Conservation (phyloP, 306 rosid species). For the Sicyos edulis region DNA sequence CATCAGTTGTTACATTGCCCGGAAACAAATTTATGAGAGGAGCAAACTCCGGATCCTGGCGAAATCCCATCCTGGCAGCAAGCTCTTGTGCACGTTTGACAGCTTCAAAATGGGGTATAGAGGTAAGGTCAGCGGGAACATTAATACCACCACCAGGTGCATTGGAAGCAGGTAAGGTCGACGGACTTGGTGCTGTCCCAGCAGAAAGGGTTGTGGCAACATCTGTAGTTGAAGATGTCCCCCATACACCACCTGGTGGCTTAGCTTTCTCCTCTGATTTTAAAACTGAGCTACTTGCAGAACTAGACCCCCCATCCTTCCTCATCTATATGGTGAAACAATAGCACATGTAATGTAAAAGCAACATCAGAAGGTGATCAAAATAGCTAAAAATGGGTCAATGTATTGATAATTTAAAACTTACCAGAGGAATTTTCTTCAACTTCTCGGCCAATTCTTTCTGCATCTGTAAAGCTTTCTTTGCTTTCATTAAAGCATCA, state of each 20-base stretch:
- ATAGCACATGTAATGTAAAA: neutral
- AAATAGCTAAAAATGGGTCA: neutral
- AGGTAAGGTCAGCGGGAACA: constrained; percentile 38
- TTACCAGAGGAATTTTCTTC: constrained; percentile 70
- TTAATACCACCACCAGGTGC: constrained; percentile 27
- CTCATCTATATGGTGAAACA: constrained; percentile 49
- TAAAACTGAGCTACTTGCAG: constrained; percentile 35
- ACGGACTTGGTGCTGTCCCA: constrained; percentile 30
- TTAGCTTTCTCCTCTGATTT: constrained; percentile 39
- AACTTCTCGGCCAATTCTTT: constrained; percentile 69
- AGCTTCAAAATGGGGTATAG: constrained; percentile 53
- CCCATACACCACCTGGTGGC: constrained; percentile 28
- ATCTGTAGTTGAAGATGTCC: constrained; percentile 17
- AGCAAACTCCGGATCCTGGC: constrained; percentile 93
- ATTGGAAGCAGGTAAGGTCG: constrained; percentile 33
- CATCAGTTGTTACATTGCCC: constrained; percentile 58
- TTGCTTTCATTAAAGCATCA: constrained; percentile 82
- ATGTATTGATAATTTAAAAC: constrained; percentile 1
- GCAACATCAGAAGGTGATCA: neutral
- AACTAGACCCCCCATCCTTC: constrained; percentile 43
- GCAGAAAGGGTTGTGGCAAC: constrained; percentile 32
- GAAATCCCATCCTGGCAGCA: constrained; percentile 93
- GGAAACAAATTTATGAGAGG: constrained; percentile 88
- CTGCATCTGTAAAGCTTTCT: constrained; percentile 75
- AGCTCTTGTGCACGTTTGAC: constrained; percentile 91